Evolutionary conservation across 768 basidiomycete genomes (phyloP), one percentile per base, ranked within the genome.

Genomic region (Mycena capillaripes): DNA sequence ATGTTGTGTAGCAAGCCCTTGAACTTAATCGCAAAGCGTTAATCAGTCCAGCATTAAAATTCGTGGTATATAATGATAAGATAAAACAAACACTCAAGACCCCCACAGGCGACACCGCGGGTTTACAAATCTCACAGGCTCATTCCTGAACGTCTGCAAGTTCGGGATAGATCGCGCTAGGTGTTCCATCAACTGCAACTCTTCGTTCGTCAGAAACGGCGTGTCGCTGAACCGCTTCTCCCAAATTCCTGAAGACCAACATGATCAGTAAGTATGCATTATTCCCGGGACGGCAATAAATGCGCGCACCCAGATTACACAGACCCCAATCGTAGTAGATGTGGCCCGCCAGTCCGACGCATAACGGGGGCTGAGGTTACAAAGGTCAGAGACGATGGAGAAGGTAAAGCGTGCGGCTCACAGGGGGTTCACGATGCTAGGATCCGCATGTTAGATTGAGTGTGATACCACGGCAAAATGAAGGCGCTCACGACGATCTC

Each of bases 191-290:
- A 72, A 4, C 25, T 21, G 14, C 56, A 2, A 12, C 61, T 72
- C 71, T 1, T 69, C 71, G 23, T 9, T 0, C 0, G 10, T 46
- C 29, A 62, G 34, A 23, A 58, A 17, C 1, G 44, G 14, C 17
- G 71, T 50, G 30, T 69, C 71, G 23, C 30, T 52, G 56, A 72
- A 72, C 5, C 71, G 61, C n/a, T 59, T 63, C 40, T 69, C 66
- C 71, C 71, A 72, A 25, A 69, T 69, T 2, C 71, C 71, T 72
- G 12, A 48, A n/a, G 7, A n/a, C 7, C 30, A 44, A 29, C 21
- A 19, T 46, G 12, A 42, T 42, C 4, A 30, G 3, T 25, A 21
- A 38, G 11, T 5, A 34, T 42, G 27, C 10, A 10, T 3, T 38
- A 6, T 32, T 21, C 17, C 12, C 17, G 29, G 25, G n/a, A n/a